A percentile compares a stretch with the other conserved stretches of the same genome.
These are phyloP conservation scores for Escovopsis sp. DNA, from an alignment of 2,329 filamentous ascomycete genomes.

Conservation along the genomic window DNA sequence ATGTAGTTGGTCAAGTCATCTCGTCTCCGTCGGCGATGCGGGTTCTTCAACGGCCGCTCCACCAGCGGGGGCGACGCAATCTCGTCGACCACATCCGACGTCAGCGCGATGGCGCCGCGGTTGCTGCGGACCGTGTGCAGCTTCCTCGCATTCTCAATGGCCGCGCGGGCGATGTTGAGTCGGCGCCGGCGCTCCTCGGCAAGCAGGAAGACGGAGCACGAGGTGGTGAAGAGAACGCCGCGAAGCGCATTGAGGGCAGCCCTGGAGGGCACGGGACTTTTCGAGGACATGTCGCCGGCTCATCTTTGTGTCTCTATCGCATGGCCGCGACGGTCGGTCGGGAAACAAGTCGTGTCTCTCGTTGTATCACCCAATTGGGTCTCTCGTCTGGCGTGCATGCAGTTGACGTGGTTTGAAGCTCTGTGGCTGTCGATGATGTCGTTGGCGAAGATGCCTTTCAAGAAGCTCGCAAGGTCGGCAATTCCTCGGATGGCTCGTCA, in stretches of 20 bases:
- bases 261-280: constrained; percentile 36
- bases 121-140: constrained; percentile 25
- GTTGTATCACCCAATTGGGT: too few species aligned
- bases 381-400: too few species aligned
- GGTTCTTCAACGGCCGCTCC: constrained; percentile 8
- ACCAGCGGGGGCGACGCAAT: constrained; percentile 9
- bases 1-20: constrained; percentile 2
- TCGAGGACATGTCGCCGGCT: constrained; percentile 26
- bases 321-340: too few species aligned
- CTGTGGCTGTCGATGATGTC: too few species aligned
- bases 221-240: constrained; percentile 39
- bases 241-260: constrained; percentile 39
- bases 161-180: constrained; percentile 33
- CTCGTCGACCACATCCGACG: constrained; percentile 11
- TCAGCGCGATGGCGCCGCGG: constrained; percentile 14
- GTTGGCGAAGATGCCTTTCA: too few species aligned
- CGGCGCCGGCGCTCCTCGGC: constrained; percentile 41
- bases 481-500: too few species aligned
- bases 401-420: too few species aligned
- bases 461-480: too few species aligned
- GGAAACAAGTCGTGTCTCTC: too few species aligned
- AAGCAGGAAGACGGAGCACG: constrained; percentile 38
- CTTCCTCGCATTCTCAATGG: constrained; percentile 37
- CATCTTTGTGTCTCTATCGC: constrained; percentile 9
- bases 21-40: constrained; percentile 15